Evolutionary conservation across 495 filamentous ascomycete genomes (phyloP), one percentile per base, ranked within the genome.

Genomic region (Penicillium manginii): DNA sequence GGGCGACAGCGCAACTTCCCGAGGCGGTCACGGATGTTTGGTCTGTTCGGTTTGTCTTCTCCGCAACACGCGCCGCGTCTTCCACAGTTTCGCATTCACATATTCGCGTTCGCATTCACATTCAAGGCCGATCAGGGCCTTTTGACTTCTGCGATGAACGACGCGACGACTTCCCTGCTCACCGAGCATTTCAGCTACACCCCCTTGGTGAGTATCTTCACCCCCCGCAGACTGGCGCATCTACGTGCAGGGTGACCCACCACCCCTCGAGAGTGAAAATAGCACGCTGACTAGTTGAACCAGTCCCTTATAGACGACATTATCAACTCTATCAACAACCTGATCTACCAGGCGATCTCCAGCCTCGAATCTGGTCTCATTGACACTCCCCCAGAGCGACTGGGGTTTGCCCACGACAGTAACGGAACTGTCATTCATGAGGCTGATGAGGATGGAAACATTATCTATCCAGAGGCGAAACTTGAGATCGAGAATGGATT

Each of bases 161-260:
- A 80, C 61, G 75, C 74, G 57, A 76, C 77, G 15, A 90, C 82
- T 26, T 87, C 91, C 55, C 81, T 98, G 62, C 83, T 98, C 63
- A 97, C 96, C 8, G 94, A 98, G 82, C 94, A 98, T 69, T 88
- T 98, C 65, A 89, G 90, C 60, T 97, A 96, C 66, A 93, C 94
- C 2, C 94, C 94, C 23, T 80, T 96, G 59, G 93, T 97, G 71
- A 73, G 87, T 80, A 35, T 11, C 9, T 18, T 8, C 23, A 35
- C 55, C 32, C 55, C 40, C 35, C 12, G 11, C 15, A n/a, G 23
- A 29, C 26, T 29, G 26, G 26, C 18, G 54, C 37, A 57, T 40
- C 17, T 53, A 57, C 54, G 47, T 45, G 47, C 56, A 49, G 46
- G 29, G 18, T 18, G 54, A 52, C 47, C 58, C 48, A 56, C 50